Percentiles rank a stretch among this genome's conserved stretches.
Evolutionary conservation across 306 rosid species (phyloP).

Genomic region (Glycyrrhiza uralensis): DNA sequence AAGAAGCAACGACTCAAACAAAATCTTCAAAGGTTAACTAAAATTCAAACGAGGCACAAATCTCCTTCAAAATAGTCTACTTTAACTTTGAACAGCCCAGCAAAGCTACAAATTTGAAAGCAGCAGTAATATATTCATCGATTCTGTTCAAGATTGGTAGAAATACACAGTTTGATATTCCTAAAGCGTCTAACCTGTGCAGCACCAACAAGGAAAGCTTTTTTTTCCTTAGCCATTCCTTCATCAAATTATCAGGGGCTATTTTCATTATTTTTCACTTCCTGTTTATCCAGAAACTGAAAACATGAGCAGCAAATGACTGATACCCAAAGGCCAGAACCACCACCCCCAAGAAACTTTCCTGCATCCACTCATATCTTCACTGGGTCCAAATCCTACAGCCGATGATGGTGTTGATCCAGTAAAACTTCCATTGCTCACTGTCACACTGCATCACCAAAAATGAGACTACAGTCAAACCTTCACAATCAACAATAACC

Average conservation of each 20-base stretch:
- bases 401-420: conserved; percentile 43
- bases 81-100: neutral
- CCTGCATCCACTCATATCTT: conserved; percentile 46
- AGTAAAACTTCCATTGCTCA: conserved; percentile 49
- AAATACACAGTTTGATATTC: conserved; percentile 22
- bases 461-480: neutral
- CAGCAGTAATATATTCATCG: conserved; percentile 3
- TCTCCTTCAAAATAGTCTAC: neutral
- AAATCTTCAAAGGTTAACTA: neutral
- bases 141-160: neutral
- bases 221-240: conserved; percentile 18
- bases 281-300: conserved; percentile 17
- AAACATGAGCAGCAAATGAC: conserved; percentile 33
- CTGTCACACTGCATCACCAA: conserved; percentile 49
- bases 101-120: neutral
- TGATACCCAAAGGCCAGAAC: conserved; percentile 45
- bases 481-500: neutral
- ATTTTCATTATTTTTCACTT: neutral
- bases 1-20: neutral
- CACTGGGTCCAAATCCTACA: conserved; percentile 53
- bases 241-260: neutral
- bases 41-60: neutral
- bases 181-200: conserved; percentile 25
- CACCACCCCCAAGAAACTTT: conserved; percentile 25
- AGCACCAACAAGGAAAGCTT: conserved; percentile 13